Evolutionary conservation across 768 basidiomycete genomes (phyloP).

Genomic region (Boletus huronensis): DNA sequence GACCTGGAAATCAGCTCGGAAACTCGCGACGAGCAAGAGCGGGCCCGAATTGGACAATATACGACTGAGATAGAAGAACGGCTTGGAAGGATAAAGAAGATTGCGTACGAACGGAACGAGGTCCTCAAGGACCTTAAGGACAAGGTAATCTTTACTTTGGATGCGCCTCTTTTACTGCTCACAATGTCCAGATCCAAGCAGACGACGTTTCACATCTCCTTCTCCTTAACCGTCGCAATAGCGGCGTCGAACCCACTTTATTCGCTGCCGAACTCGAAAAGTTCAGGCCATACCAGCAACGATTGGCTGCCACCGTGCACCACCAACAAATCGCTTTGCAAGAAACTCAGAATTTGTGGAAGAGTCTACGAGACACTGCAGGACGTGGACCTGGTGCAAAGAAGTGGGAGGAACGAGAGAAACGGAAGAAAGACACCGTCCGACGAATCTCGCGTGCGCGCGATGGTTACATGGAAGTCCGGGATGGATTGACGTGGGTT

Average conservation of each 20-base stretch:
- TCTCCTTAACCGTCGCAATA: constrained; percentile 83
- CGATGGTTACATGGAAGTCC: constrained; percentile 83
- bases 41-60: constrained; percentile 58
- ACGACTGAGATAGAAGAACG: constrained; percentile 78
- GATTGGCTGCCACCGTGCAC: constrained; percentile 71
- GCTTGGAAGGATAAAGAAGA: constrained; percentile 73
- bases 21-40: constrained; percentile 62
- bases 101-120: constrained; percentile 80
- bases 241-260: constrained; percentile 77
- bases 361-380: constrained; percentile 64
- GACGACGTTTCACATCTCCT: constrained; percentile 97
- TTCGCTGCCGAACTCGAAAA: constrained; percentile 96
- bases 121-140: constrained; percentile 94
- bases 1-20: constrained; percentile 71
- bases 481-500: constrained; percentile 78
- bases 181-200: constrained; percentile 68
- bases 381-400: constrained; percentile 74
- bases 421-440: constrained; percentile 70
- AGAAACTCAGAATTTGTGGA: constrained; percentile 75
- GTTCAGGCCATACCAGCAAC: constrained; percentile 87
- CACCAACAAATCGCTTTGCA: constrained; percentile 72
- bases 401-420: constrained; percentile 81
- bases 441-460: constrained; percentile 70
- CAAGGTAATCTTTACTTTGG: constrained; percentile 51
- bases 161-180: neutral